Base-by-base conservation (phyloP, 345 rosid species). In the Gossypium thurberi region DNA sequence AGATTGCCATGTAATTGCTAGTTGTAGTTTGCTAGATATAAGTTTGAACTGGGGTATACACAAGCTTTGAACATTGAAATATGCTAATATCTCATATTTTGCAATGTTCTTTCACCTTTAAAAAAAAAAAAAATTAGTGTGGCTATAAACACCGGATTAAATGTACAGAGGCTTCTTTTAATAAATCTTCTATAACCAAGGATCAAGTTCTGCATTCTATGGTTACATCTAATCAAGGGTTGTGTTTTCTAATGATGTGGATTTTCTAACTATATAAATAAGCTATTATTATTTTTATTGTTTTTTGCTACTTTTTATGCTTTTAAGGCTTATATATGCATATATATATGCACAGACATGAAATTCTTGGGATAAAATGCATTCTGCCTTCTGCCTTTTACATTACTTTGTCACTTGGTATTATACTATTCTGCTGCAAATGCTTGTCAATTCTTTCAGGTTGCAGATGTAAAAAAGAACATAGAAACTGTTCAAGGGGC, bases 401-500 rank as follows among this genome's bases (percentile, higher is more conserved):
- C 61, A 13, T 13, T 13, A 67, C 71, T 37, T 37, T 17, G 6
- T 20, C 48, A 37, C 28, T 53, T n/a, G 17, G 28, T 70, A 2
- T 52, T 18, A 20, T 53, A 6, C 18, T 37, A 10, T 23, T 43
- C 23, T 10, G 65, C 37, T 43, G 28, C 11, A 60, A 26, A 47
- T 46, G 15, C 2, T 60, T 12, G 14, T 26, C 8, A 48, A 11
- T 58, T 73, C 53, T 33, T 17, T 50, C 79, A 94, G 97, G 86
- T 91, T 74, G 70, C 82, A 65, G 94, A 89, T 79, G 92, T 94
- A 53, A 94, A 94, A 77, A 90, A 79, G 84, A 85, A 69, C 50
- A 91, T 91, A 72, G 96, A 91, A 84, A 78, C 82, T 62, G 78
- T 75, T 18, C 91, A 90, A 80, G 97, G 98, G 23, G 80, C 81